Evolutionary conservation across 805 yeast species (phyloP).

Genomic region (Saturnispora bothae): DNA sequence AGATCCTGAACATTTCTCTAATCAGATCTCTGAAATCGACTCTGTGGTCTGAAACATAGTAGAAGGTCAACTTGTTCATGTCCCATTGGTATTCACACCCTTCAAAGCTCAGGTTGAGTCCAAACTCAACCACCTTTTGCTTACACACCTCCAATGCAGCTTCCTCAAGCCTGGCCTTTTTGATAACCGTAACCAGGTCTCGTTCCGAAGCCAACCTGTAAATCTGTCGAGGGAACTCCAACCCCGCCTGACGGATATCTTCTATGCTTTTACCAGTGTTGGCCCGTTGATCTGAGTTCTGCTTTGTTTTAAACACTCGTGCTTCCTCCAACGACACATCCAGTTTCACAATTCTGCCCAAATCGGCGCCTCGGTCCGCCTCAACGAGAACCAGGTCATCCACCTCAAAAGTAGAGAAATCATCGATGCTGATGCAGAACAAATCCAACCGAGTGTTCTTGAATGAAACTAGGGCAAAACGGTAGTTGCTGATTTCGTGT

Average conservation of each 20-base stretch:
- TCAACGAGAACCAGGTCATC: slow-evolving; percentile 75
- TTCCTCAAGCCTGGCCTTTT: slow-evolving; percentile 58
- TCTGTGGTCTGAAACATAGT: slow-evolving; percentile 50
- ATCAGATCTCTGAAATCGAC: slow-evolving; percentile 74
- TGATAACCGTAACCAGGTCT: slow-evolving; percentile 39
- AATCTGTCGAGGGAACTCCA: slow-evolving; percentile 60
- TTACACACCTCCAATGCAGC: slow-evolving; percentile 55
- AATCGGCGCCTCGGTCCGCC: slow-evolving; percentile 73
- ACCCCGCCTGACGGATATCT: slow-evolving; percentile 30
- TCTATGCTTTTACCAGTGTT: slow-evolving; percentile 29
- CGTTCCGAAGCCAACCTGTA: slow-evolving; percentile 39
- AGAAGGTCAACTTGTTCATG: slow-evolving; percentile 68
- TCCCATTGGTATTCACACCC: slow-evolving; percentile 87
- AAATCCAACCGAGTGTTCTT: slow-evolving; percentile 76
- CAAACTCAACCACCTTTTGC: slow-evolving; percentile 41
- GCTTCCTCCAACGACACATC: slow-evolving; percentile 58
- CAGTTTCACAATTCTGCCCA: slow-evolving; percentile 54
- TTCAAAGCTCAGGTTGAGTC: slow-evolving; percentile 46
- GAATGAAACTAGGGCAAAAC: slow-evolving; percentile 57
- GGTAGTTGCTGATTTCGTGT: slow-evolving; percentile 12
- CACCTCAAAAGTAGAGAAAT: slow-evolving; percentile 26
- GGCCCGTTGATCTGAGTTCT: slow-evolving; percentile 62
- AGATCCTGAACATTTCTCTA: slow-evolving; percentile 60
- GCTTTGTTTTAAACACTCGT: slow-evolving; percentile 51
- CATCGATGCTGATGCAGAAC: slow-evolving; percentile 42